Evolutionary conservation across 208 protist genomes (phyloP).

Genomic region (Leishmania tarentolae): DNA sequence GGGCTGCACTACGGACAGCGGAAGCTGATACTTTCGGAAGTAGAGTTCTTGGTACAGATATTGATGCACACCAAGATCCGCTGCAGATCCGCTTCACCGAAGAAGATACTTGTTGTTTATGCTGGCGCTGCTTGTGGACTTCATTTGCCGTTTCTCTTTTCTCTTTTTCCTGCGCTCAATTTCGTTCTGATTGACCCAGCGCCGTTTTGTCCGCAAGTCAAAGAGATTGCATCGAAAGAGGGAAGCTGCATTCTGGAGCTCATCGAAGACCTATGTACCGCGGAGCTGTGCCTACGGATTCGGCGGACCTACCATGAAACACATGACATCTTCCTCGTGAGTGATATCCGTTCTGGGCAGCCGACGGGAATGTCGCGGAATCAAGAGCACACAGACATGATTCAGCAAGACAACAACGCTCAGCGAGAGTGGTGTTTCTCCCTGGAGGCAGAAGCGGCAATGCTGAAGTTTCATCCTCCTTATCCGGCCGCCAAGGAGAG

Average conservation of each 20-base stretch:
- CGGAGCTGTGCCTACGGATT: constrained; percentile 85
- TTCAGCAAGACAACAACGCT: constrained; percentile 78
- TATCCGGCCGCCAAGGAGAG: constrained; percentile 70
- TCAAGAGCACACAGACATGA: constrained; percentile 83
- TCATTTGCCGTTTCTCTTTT: constrained; percentile 90
- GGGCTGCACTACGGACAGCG: constrained; percentile 95
- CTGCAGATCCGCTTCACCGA: background rate
- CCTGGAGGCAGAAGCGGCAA: constrained; percentile 69
- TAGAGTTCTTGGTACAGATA: constrained; percentile 90
- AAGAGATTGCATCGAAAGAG: constrained; percentile 33
- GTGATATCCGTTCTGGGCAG: constrained; percentile 89
- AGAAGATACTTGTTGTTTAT: constrained; percentile 85
- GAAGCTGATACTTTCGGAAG: constrained; percentile 94
- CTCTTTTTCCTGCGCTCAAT: constrained; percentile 67
- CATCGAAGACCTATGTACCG: constrained; percentile 87
- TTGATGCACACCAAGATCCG: background rate
- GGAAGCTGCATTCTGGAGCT: constrained; percentile 67
- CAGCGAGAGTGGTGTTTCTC: constrained; percentile 90
- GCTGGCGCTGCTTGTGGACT: constrained; percentile 94
- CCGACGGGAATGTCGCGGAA: constrained; percentile 66
- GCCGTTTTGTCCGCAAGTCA: constrained; percentile 71
- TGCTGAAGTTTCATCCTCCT: constrained; percentile 97
- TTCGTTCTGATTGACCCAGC: constrained; percentile 95
- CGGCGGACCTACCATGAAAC: constrained; percentile 45
- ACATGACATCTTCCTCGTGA: constrained; percentile 88